These are phyloP conservation scores for Coelastrella sp. DNA, from an alignment of 139 green algal species.

Conservation along the genomic window DNA sequence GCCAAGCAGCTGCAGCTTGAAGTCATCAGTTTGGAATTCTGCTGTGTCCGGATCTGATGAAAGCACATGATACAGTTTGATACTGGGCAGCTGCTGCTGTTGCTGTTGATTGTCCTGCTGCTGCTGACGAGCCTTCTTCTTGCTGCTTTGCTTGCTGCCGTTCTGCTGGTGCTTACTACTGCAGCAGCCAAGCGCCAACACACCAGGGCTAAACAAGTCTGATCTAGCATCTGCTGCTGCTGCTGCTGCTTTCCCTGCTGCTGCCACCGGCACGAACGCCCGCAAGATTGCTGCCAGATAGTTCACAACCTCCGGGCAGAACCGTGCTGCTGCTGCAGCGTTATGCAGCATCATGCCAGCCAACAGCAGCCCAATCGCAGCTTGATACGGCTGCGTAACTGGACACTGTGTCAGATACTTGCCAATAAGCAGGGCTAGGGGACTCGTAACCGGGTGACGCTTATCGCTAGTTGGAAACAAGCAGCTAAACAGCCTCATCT, in stretches of 20 bases:
- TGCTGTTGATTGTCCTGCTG: slow-evolving; percentile 40
- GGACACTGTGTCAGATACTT: slow-evolving; percentile 58
- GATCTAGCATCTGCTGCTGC: slow-evolving; percentile 16
- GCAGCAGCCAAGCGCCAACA: slow-evolving; percentile 35
- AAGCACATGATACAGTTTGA: slow-evolving; percentile 54
- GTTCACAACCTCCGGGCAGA: slow-evolving; percentile 74
- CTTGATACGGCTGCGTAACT: slow-evolving; percentile 41
- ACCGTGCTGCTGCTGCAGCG: slow-evolving; percentile 62
- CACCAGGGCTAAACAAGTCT: slow-evolving; percentile 33
- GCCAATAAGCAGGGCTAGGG: slow-evolving; percentile 71
- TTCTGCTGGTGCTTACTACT: not conserved
- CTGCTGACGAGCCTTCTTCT: too few species aligned
- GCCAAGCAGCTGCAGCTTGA: slow-evolving; percentile 61
- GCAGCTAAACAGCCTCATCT: slow-evolving; percentile 86
- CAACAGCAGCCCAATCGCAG: slow-evolving; percentile 62
- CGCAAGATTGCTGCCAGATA: slow-evolving; percentile 68
- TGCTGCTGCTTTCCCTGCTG: slow-evolving; percentile 3
- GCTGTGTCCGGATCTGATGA: not conserved
- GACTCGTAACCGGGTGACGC: slow-evolving; percentile 88
- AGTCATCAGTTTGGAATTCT: slow-evolving; percentile 28
- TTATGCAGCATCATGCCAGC: slow-evolving; percentile 62
- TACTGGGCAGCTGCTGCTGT: slow-evolving; percentile 17
- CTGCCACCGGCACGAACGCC: slow-evolving; percentile 42
- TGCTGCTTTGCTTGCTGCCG: not conserved
- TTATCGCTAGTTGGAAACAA: slow-evolving; percentile 91